These are phyloP conservation scores for Phytopythium helicoides DNA, from an alignment of 352 stramenopile species.

Conservation along the genomic window DNA sequence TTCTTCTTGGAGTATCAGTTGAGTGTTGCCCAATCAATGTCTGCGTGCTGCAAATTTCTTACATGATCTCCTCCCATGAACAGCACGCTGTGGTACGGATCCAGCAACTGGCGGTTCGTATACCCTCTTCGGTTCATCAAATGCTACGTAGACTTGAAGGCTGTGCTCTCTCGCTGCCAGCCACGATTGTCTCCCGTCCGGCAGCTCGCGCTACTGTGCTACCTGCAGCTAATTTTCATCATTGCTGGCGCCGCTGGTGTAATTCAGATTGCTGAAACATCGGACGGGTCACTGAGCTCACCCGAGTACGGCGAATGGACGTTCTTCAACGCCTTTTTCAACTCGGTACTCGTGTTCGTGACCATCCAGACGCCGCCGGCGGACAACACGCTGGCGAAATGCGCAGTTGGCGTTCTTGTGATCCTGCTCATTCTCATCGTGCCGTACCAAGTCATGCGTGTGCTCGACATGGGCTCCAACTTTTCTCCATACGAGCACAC, in stretches of 20 bases:
- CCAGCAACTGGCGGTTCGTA: slow-evolving; percentile 76
- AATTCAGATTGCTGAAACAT: slow-evolving; percentile 85
- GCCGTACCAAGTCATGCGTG: slow-evolving; percentile 80
- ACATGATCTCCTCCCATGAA: background rate
- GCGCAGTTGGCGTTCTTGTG: slow-evolving; percentile 80
- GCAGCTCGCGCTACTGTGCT: slow-evolving; percentile 81
- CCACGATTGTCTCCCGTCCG: slow-evolving; percentile 72
- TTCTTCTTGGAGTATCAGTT: slow-evolving; percentile 79
- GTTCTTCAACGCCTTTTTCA: slow-evolving; percentile 89
- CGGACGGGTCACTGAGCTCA: slow-evolving; percentile 42
- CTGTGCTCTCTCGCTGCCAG: slow-evolving; percentile 79
- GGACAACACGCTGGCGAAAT: slow-evolving; percentile 78
- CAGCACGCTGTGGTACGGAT: slow-evolving; percentile 78
- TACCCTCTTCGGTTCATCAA: slow-evolving; percentile 84
- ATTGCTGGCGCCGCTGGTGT: slow-evolving; percentile 72
- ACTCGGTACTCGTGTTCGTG: slow-evolving; percentile 86
- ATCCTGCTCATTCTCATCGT: slow-evolving; percentile 85
- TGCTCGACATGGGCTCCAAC: slow-evolving; percentile 75
- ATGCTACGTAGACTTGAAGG: slow-evolving; percentile 73
- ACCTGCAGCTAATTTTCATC: slow-evolving; percentile 80
- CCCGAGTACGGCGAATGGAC: slow-evolving; percentile 80
- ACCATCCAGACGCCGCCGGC: slow-evolving; percentile 82
- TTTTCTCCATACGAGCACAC: slow-evolving; percentile 73
- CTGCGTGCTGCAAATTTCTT: background rate
- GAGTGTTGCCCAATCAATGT: slow-evolving; percentile 7